Evolutionary conservation across 768 basidiomycete genomes (phyloP).

Genomic region (Xerocomellus chrysenteron): DNA sequence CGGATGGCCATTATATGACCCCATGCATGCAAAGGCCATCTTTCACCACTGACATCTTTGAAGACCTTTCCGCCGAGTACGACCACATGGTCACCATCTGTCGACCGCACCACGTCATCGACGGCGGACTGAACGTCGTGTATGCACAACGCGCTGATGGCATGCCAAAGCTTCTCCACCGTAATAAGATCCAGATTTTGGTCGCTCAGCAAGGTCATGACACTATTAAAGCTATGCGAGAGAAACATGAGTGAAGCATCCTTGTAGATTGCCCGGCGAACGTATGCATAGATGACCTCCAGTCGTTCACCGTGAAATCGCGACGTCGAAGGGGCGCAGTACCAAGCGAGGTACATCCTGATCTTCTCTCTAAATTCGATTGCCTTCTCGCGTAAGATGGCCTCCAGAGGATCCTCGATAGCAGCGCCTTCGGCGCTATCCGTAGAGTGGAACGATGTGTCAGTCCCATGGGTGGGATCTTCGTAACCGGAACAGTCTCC

Average conservation of each 20-base stretch:
- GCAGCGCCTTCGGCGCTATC: not conserved
- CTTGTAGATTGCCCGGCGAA: conserved; percentile 38
- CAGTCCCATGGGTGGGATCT: conserved; percentile 5
- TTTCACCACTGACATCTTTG: conserved; percentile 26
- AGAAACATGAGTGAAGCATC: conserved; percentile 39
- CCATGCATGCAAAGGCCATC: conserved; percentile 37
- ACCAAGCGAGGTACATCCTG: conserved; percentile 34
- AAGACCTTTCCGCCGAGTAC: conserved; percentile 36
- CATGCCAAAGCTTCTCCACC: conserved; percentile 36
- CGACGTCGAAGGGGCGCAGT: conserved; percentile 31
- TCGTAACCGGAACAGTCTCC: conserved; percentile 23
- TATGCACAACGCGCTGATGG: conserved; percentile 27
- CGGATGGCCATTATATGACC: conserved; percentile 33
- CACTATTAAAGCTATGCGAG: conserved; percentile 34
- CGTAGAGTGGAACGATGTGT: conserved; percentile 10
- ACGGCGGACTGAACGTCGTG: conserved; percentile 31
- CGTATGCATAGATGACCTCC: conserved; percentile 35
- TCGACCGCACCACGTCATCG: conserved; percentile 34
- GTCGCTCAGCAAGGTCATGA: conserved; percentile 31
- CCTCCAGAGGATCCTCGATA: conserved; percentile 35
- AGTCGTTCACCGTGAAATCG: conserved; percentile 35
- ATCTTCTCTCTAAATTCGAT: conserved; percentile 34
- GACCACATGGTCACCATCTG: conserved; percentile 28
- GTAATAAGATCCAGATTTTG: conserved; percentile 29
- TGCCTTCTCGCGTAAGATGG: conserved; percentile 34